Base-by-base conservation (phyloP, 495 filamentous ascomycete species). In the Daldinia concentrica region DNA sequence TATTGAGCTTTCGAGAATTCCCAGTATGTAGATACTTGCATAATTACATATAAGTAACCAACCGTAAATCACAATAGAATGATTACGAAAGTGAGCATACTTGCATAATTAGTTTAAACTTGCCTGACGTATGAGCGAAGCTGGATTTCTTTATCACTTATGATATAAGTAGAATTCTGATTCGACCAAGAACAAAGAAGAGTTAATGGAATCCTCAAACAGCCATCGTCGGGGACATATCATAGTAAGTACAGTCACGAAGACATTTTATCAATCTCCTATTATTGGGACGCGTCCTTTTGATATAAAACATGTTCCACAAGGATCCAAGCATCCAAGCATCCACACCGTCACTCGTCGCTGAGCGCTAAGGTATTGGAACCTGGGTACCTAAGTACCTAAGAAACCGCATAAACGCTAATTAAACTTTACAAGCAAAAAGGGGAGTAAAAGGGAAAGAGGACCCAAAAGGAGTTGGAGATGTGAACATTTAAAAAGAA, bases 271-370 rank as follows among this genome's bases (percentile, higher is more conserved):
- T 65, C 57, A 37, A 39, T 71, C 56, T 56, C 32, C 14, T 65
- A 57, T 71, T 66, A 66, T 60, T 72, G 45, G 64, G 60, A 51
- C 69, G 69, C 69, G 69, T 68, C 55, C 56, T 61, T 61, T 60
- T 27, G 59, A 67, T 68, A 68, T 64, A 64, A 68, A 68, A 63
- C 64, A 68, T 65, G 64, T 68, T 68, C 50, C 60, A 65, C 69
- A 68, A 64, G 64, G 69, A 72, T 72, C 60, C 55, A 61, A 37
- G 58, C 45, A 72, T 72, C 60, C 55, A 61, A 37, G 58, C 45
- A 39, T 62, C 27, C 26, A 48, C 43, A 48, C 43, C 43, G 43
- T 48, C 43, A 32, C 60, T 45, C 45, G 52, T 72, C 60, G 64
- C 69, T 60, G 55, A 68, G 54, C 52, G 37, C n/a, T 26, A 26